Evolutionary conservation across 495 filamentous ascomycete genomes (phyloP), one percentile per base, ranked within the genome.

Genomic region (Umbilicaria muhlenbergii): DNA sequence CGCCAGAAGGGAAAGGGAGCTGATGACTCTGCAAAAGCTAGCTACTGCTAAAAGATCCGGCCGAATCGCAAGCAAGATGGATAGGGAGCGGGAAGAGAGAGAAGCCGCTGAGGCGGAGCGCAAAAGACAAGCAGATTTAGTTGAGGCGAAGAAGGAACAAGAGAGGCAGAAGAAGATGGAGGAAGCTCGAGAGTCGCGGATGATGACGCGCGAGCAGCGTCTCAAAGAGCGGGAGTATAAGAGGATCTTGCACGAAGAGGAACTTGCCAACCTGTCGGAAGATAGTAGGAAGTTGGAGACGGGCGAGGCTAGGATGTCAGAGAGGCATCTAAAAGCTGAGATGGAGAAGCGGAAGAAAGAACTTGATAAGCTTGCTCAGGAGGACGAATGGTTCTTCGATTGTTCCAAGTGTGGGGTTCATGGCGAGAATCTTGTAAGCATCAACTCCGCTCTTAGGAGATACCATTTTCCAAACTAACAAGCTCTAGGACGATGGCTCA

Each of bases 11-110:
- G 78, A 89, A 58, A 86, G 83, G 55, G 87, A 94, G 51, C 56
- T 92, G 28, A 62, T 83, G 41, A 84, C 77, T 50, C 55, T 89
- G 50, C 75, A 89, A 55, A 82, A 88, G 51, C 67, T 96, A 48
- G 87, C 85, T n/a, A 81, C 81, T 34, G 89, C 91, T 0, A 98
- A 98, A 64, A 68, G 91, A 44, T 95, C 91, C 1, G 89, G 84
- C 49, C 77, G 91, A 39, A 70, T 96, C 39, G 86, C 86, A 32
- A 70, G 73, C 42, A 93, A 86, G 61, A 62, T 75, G 21, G 83
- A 93, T 57, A 81, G 77, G 42, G 84, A 86, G 47, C 77, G 78
- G 49, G 60, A 77, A 42, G 78, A 85, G 18, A 80, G 83, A 43
- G 80, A 81, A 43, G 69, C 71, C 34, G 67, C 62, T 3, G 83